Evolutionary conservation across 768 basidiomycete species (phyloP).

Genomic region (Calocybe indica): DNA sequence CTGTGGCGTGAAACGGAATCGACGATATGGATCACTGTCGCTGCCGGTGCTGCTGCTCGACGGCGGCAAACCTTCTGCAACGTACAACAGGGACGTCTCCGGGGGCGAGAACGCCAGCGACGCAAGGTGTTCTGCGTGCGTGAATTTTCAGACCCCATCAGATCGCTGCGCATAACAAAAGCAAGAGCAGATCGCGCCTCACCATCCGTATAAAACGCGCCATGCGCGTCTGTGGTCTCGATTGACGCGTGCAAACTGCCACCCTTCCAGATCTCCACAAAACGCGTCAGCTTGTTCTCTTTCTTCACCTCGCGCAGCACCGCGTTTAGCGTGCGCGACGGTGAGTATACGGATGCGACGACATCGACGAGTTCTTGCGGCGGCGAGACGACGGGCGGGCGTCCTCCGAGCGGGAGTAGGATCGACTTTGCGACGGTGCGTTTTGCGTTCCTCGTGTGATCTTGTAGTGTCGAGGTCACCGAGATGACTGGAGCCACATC

Average conservation of each 20-base stretch:
- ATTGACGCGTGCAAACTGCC: slow-evolving; percentile 36
- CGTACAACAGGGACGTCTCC: slow-evolving; percentile 49
- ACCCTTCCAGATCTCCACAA: slow-evolving; percentile 55
- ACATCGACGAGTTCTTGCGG: not conserved
- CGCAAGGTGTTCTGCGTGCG: slow-evolving; percentile 40
- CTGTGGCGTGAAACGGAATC: slow-evolving; percentile 50
- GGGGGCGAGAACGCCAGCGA: slow-evolving; percentile 49
- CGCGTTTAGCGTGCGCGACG: too few relatives aligned
- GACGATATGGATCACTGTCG: slow-evolving; percentile 28
- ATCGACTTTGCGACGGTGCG: too few relatives aligned
- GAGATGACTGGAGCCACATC: too few relatives aligned
- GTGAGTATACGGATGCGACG: not conserved
- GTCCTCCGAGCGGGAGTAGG: too few relatives aligned
- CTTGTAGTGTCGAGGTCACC: too few relatives aligned
- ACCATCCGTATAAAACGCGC: slow-evolving; percentile 62
- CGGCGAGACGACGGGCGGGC: too few relatives aligned
- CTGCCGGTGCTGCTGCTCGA: slow-evolving; percentile 10
- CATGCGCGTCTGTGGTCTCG: slow-evolving; percentile 55
- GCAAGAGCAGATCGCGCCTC: not conserved
- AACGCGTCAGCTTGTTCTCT: slow-evolving; percentile 27
- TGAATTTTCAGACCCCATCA: not conserved
- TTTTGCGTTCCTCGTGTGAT: too few relatives aligned
- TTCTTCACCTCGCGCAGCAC: not conserved
- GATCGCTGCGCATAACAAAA: not conserved
- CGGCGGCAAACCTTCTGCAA: slow-evolving; percentile 47